Conservation (phyloP, 2,329 filamentous ascomycete species). For the Blastomyces parvus region DNA sequence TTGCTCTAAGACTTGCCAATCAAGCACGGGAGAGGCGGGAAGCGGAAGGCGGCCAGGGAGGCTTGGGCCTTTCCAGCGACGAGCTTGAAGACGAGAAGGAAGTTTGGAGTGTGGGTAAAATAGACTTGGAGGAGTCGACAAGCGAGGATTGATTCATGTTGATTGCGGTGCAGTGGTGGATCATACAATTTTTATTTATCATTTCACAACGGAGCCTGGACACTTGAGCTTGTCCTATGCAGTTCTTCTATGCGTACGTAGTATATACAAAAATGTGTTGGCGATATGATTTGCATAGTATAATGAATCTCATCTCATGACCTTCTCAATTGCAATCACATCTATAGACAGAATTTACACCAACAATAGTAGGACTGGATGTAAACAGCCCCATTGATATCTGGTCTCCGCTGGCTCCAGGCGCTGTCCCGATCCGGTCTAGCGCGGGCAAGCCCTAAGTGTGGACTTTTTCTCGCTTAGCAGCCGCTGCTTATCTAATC, state of each 20-base stretch:
- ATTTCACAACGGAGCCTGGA: not conserved
- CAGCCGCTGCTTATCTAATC: conserved; percentile 18
- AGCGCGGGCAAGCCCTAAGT: conserved; percentile 15
- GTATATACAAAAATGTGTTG: no score
- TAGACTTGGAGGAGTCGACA: conserved; percentile 57
- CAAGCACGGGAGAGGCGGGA: conserved; percentile 84
- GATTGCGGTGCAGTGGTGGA: not conserved
- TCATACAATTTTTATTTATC: not conserved
- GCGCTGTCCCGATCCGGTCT: not conserved
- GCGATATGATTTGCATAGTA: no score
- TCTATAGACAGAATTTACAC: no score
- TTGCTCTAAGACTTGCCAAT: conserved; percentile 70
- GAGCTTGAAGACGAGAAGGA: conserved; percentile 91
- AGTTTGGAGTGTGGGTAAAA: conserved; percentile 87
- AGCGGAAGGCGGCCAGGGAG: conserved; percentile 80
- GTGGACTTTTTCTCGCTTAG: conserved; percentile 19
- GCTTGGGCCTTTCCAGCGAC: conserved; percentile 76
- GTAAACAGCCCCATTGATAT: not conserved
- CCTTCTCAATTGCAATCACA: no score
- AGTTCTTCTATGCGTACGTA: not conserved
- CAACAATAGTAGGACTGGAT: no score
- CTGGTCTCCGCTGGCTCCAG: not conserved
- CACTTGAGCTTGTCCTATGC: not conserved
- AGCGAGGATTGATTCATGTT: conserved; percentile 22
- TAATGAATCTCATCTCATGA: no score